Conservation (phyloP, 176 grass and related monocot species). For the Phyllostachys edulis region DNA sequence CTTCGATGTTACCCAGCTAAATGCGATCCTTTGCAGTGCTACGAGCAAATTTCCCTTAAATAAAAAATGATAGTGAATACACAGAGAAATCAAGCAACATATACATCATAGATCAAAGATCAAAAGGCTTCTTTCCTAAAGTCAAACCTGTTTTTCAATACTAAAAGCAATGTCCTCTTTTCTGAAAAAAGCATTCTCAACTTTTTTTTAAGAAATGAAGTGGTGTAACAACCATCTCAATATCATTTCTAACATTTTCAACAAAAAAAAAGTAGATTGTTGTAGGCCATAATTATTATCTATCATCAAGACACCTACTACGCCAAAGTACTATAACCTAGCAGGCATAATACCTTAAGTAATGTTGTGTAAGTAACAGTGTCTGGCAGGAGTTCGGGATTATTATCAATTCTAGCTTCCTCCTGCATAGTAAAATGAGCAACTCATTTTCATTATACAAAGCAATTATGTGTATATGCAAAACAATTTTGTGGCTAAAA, state of each 20-base stretch:
- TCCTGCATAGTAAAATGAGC: slow-evolving; percentile 61
- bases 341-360: slow-evolving; percentile 58
- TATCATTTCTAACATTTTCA: not conserved
- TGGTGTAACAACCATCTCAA: not conserved
- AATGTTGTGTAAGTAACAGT: slow-evolving; percentile 88
- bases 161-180: not conserved
- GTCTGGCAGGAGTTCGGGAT: slow-evolving; percentile 70
- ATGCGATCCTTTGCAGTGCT: not conserved
- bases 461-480: slow-evolving; percentile 20
- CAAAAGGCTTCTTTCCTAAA: not conserved
- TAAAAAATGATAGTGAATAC: slow-evolving; percentile 11
- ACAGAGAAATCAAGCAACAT: not conserved
- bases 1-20: not conserved
- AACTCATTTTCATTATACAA: slow-evolving; percentile 41
- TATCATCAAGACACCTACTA: not conserved
- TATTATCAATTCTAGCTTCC: slow-evolving; percentile 61
- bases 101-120: not conserved
- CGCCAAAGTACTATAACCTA: not conserved
- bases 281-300: not conserved
- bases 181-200: not conserved
- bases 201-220: not conserved
- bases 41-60: not conserved
- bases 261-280: not conserved
- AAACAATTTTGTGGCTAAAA: slow-evolving; percentile 63
- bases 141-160: slow-evolving; percentile 1